Evolutionary conservation across 2,329 filamentous ascomycete species (phyloP), one percentile per base, ranked within the genome.

Genomic region (Colletotrichum agaves): DNA sequence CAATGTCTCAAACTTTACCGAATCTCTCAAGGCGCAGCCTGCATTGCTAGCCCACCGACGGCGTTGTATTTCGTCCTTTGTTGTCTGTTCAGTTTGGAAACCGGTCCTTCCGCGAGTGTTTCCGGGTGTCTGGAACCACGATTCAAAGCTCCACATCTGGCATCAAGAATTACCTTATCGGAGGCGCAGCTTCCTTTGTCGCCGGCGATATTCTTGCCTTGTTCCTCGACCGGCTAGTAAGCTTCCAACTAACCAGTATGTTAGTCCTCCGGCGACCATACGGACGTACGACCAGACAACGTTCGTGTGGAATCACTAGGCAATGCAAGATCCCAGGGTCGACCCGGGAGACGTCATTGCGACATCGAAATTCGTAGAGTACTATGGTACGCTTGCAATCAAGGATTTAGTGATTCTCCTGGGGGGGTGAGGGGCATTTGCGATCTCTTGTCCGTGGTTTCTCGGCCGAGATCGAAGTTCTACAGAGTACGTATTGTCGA

Each of bases 141-240:
- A 27, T 41, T 31, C 23, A 53, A 47, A 60, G 46, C 33, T 49
- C 53, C 47, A 43, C 15, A 17, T 13, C 23, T 31, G 11, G 33
- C 21, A 17, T 11, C 13, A 49, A 31, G 39, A 39, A 46, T 27
- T 57, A 10, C 39, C 27, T 15, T 31, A 35, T 43, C 33, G 55
- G 55, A 60, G 65, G 61, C 61, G 61, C 61, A 50, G 47, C 27
- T 15, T 43, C 23, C 65, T 68, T 68, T 68, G 61, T 68, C 17
- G 35, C 35, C 3, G 11, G 3, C 35, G 13, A 37, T 13, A 8
- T 37, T 13, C 13, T 4, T 37, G 13, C 11, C 35, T 11, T 37
- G 11, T 13, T 13, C 7, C 11, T 37, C 10, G 35, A 37, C 10
- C 35, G 10, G 35, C 35, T 13, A 37, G 35, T 12, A 37, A 5